Base-by-base conservation (phyloP, 208 protist genomes). In the Wallacemonas sp. region DNA sequence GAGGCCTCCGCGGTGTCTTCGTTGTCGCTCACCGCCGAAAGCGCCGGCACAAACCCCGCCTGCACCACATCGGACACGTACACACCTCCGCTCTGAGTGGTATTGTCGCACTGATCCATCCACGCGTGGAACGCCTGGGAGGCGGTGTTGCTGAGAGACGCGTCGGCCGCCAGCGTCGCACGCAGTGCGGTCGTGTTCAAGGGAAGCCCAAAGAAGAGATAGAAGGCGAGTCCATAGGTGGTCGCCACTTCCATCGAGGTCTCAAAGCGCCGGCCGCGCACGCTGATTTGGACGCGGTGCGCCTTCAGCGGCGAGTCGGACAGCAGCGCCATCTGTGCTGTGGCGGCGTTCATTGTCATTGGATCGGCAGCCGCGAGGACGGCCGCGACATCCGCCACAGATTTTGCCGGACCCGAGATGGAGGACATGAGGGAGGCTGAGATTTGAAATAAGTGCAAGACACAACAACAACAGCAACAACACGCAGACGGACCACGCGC, bases 221-320 rank as follows among this genome's bases (percentile, higher is more conserved):
- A 76, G 62, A 90, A 84, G 39, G 70, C 28, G 16, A 82, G 31
- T 41, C 70, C 88, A 62, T 89, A 84, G 20, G 33, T 32, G 8
- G 77, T 65, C 10, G 82, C 74, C 44, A 89, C 74, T 33, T 67
- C 73, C 54, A 87, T 75, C 22, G 81, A 65, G 36, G 76, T 89
- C 59, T 94, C 84, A 77, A 86, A 94, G 22, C 86, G 81, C 16
- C 65, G 77, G 12, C 89, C 89, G 26, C 86, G 79, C 20, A 91
- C 63, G 11, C 76, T 66, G 11, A 94, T 36, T 52, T 91, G 84
- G 32, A 92, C 79, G n/a, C 84, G 77, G 26, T 90, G 74, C 38
- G 57, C 11, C 23, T 22, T 10, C 12, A 67, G 57, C 18, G 69
- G 50, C 1, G 63, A 36, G 2, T 55, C 16, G 5, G 61, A 55